phyloP scores from a whole-genome alignment of 2,329 filamentous ascomycete species.

The Aspergillus pseudoglaucus region DNA sequence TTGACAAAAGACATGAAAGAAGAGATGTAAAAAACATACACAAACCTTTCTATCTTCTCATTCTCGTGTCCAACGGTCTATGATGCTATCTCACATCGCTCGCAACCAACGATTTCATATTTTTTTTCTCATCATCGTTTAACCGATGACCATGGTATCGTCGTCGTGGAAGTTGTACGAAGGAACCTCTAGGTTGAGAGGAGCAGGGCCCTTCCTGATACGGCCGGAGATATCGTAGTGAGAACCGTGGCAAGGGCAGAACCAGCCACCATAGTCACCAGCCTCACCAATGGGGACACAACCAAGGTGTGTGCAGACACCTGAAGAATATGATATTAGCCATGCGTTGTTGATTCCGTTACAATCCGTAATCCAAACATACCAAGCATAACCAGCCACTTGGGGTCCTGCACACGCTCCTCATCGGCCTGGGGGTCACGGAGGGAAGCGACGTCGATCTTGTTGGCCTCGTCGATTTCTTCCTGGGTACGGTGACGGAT shows the following conservation, averaged over 20 bases:
- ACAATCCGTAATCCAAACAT: slow-evolving; percentile 24
- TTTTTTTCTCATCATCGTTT: slow-evolving; percentile 35
- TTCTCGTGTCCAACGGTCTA: slow-evolving; percentile 9
- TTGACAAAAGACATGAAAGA: slow-evolving; percentile 27
- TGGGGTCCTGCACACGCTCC: slow-evolving; percentile 94
- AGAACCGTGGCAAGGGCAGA: slow-evolving; percentile 99
- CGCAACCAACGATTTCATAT: slow-evolving; percentile 7
- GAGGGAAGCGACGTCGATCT: slow-evolving; percentile 71
- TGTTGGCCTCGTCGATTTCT: slow-evolving; percentile 94
- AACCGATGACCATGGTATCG: slow-evolving; percentile 85
- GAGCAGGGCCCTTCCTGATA: slow-evolving; percentile 94
- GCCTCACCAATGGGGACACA: slow-evolving; percentile 99
- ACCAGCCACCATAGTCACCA: slow-evolving; percentile 97
- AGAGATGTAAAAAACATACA: slow-evolving; percentile 15
- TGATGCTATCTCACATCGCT: slow-evolving; percentile 5
- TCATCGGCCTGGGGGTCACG: slow-evolving; percentile 87
- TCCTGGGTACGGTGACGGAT: slow-evolving; percentile 92
- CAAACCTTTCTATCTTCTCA: slow-evolving; percentile 14
- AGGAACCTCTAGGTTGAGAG: slow-evolving; percentile 94
- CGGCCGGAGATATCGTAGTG: slow-evolving; percentile 99
- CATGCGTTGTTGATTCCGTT: background rate
- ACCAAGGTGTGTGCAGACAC: slow-evolving; percentile 98
- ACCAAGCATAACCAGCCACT: slow-evolving; percentile 99
- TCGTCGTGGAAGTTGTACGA: slow-evolving; percentile 90
- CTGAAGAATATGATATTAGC: slow-evolving; percentile 37